Evolutionary conservation across 768 basidiomycete genomes (phyloP).

Genomic region (Lactarius trivialis): DNA sequence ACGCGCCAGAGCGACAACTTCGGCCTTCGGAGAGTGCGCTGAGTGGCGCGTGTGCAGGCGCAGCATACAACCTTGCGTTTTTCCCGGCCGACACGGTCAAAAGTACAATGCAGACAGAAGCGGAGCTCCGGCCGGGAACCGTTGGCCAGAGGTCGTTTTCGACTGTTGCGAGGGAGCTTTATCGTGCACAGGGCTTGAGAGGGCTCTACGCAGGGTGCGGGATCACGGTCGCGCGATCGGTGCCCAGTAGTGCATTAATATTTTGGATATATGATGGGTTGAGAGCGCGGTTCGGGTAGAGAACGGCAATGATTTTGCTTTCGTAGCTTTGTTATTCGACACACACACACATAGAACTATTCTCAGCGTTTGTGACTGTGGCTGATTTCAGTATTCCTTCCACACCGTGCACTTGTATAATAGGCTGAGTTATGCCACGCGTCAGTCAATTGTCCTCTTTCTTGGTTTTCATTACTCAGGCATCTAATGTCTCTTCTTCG

Average conservation of each 20-base stretch:
- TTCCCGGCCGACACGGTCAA: conserved; percentile 97
- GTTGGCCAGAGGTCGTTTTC: conserved; percentile 40
- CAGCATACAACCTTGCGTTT: conserved; percentile 77
- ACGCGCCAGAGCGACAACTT: conserved; percentile 26
- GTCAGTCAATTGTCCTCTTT: background rate
- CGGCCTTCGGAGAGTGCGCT: conserved; percentile 75
- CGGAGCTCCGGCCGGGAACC: conserved; percentile 63
- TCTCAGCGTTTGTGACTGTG: background rate
- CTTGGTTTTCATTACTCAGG: background rate
- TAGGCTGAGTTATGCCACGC: background rate
- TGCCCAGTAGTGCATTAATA: conserved; percentile 88
- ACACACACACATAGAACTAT: background rate
- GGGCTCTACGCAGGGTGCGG: conserved; percentile 93
- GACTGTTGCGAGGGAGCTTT: conserved; percentile 63
- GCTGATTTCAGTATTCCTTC: background rate
- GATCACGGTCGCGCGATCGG: conserved; percentile 76
- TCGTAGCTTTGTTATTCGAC: background rate
- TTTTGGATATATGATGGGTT: conserved; percentile 89
- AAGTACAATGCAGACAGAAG: conserved; percentile 90
- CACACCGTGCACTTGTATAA: background rate
- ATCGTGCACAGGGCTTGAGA: conserved; percentile 61
- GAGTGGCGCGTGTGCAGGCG: conserved; percentile 81
- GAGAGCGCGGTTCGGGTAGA: conserved; percentile 44
- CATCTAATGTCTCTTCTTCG: conserved; percentile 10
- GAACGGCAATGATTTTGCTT: background rate